A percentile compares a stretch with the other conserved stretches of the same genome.
Conservation (phyloP, 345 rosid genomes). For the Crucihimalaya himalaica region DNA sequence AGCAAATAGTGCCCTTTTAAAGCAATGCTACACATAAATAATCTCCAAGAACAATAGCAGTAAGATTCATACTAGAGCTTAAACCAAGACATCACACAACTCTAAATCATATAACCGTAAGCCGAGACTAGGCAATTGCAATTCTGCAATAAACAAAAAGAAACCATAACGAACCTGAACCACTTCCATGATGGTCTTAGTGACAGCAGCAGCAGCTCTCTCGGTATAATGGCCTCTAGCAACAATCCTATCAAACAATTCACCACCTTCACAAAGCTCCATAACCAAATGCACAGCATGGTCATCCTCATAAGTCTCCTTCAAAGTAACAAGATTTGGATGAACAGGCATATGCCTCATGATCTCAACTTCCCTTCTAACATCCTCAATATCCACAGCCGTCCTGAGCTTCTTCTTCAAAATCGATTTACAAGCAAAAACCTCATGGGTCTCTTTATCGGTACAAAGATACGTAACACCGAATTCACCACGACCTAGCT, state of each 20-base stretch:
- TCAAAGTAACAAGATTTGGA: conserved; percentile 73
- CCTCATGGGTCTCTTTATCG: conserved; percentile 54
- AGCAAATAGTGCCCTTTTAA: conserved; percentile 5
- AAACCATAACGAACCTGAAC: conserved; percentile 64
- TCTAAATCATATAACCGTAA: not conserved
- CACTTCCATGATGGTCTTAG: conserved; percentile 87
- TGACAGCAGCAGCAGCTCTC: conserved; percentile 91
- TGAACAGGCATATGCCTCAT: conserved; percentile 90
- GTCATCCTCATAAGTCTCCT: conserved; percentile 88
- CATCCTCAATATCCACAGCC: conserved; percentile 91
- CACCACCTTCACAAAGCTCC: conserved; percentile 99
- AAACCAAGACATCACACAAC: not conserved
- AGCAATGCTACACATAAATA: conserved; percentile 16
- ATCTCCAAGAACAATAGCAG: not conserved
- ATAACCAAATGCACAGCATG: conserved; percentile 89
- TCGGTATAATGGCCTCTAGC: conserved; percentile 97
- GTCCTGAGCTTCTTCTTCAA: conserved; percentile 95
- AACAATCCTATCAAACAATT: conserved; percentile 92
- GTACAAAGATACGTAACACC: conserved; percentile 90
- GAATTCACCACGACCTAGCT: conserved; percentile 97
- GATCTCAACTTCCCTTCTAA: conserved; percentile 94
- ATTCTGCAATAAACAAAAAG: not conserved
- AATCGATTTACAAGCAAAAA: conserved; percentile 85
- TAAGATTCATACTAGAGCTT: not conserved
- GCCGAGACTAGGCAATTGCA: not conserved